These are phyloP conservation scores for Daedalea quercina DNA, from an alignment of 768 basidiomycete species.

Conservation along the genomic window DNA sequence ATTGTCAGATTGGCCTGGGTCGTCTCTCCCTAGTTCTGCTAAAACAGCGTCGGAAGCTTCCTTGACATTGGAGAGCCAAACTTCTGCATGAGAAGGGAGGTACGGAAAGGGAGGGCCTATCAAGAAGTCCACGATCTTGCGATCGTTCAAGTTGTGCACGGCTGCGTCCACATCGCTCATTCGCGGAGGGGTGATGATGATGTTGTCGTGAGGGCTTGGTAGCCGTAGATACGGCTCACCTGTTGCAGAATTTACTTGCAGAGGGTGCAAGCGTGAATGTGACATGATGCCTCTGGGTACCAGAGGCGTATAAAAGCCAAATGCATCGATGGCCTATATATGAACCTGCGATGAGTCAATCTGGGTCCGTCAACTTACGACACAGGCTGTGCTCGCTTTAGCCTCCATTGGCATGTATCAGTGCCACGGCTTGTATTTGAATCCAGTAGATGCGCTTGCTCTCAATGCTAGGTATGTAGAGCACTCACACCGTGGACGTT, in stretches of 20 bases:
- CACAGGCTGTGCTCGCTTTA: no score
- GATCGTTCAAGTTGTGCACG: conserved; percentile 43
- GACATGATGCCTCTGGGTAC: conserved; percentile 2
- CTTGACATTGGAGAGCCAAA: conserved; percentile 31
- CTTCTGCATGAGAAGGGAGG: conserved; percentile 30
- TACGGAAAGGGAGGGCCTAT: conserved; percentile 51
- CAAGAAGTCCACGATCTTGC: conserved; percentile 37
- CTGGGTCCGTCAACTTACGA: no score
- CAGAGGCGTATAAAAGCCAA: no score
- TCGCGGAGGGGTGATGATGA: conserved; percentile 57
- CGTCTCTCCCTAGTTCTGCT: conserved; percentile 23
- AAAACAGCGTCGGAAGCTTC: conserved; percentile 25
- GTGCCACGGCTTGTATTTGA: no score
- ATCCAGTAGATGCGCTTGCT: no score
- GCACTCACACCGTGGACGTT: no score
- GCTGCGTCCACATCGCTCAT: conserved; percentile 32
- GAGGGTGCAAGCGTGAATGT: conserved; percentile 27
- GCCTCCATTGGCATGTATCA: no score
- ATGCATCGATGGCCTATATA: background rate
- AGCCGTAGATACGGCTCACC: conserved; percentile 54
- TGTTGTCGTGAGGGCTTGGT: conserved; percentile 39
- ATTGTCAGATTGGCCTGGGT: conserved; percentile 8
- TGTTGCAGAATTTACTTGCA: conserved; percentile 18
- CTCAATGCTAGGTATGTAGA: no score
- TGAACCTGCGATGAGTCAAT: no score